A percentile compares a stretch with the other conserved stretches of the same genome.
These are phyloP conservation scores for Amanita polypyramis DNA, from an alignment of 768 basidiomycete genomes.

Conservation along the genomic window DNA sequence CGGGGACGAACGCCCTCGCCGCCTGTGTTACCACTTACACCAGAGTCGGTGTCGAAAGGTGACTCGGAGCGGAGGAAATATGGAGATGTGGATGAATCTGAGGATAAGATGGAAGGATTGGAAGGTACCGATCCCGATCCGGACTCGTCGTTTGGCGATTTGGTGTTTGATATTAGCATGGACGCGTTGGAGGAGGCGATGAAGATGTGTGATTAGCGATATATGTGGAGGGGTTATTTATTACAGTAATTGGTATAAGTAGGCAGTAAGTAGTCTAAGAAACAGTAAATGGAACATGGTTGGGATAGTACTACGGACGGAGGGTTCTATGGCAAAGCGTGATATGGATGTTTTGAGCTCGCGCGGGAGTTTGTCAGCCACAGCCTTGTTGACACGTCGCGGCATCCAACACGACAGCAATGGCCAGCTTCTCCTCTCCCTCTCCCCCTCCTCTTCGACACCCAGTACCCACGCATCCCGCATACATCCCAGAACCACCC, in stretches of 20 bases:
- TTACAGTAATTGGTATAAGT: too few relatives aligned
- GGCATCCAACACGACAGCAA: constrained; percentile 5
- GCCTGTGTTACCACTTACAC: constrained; percentile 2
- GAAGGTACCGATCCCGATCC: constrained; percentile 11
- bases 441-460: constrained; percentile 80
- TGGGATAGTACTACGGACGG: too few relatives aligned
- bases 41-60: constrained; percentile 4
- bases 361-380: too few relatives aligned
- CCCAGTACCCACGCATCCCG: constrained; percentile 81
- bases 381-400: not conserved
- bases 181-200: constrained; percentile 19
- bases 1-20: not conserved
- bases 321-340: too few relatives aligned
- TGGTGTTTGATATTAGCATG: constrained; percentile 15
- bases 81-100: not conserved
- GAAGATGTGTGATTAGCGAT: constrained; percentile 16
- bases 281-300: too few relatives aligned
- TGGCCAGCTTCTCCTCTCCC: constrained; percentile 23
- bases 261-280: too few relatives aligned
- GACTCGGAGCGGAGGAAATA: not conserved
- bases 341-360: too few relatives aligned
- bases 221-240: not conserved
- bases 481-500: constrained; percentile 76
- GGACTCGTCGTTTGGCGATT: constrained; percentile 18
- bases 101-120: not conserved